Evolutionary conservation across 2,329 filamentous ascomycete genomes (phyloP), one percentile per base, ranked within the genome.

Genomic region (Polychaeton citri): DNA sequence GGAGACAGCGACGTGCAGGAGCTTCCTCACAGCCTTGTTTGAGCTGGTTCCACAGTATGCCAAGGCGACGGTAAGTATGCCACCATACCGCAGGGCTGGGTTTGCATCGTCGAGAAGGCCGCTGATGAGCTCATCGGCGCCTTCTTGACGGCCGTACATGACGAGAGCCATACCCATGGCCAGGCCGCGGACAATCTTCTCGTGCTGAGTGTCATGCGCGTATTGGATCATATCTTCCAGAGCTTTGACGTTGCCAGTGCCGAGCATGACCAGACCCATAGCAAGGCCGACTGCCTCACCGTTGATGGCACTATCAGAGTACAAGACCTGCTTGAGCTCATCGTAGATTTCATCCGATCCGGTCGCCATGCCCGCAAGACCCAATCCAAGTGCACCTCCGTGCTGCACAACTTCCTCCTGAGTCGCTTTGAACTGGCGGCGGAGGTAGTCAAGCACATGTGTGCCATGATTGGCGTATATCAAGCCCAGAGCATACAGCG

Each of bases 381-480:
- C 90, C 31, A 98, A 71, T 51, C 90, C 90, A 26, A 98, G 72
- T 37, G 90, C 90, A 56, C 88, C 90, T 61, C 90, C 90, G 55
- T 98, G 90, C 60, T 95, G 88, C 33, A 98, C 86, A 32, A 96
- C 86, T 58, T 98, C 90, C 60, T 90, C 83, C 38, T 81, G 74
- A 4, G 82, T 80, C 28, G 76, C 71, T 30, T 69, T 72, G 58
- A 92, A 88, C 52, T 85, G 80, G 19, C 69, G 69, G 43, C 78
- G 77, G 24, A 93, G 71, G 48, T 87, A 88, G 26, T 83, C 78
- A 3, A 90, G 65, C 10, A 93, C 90, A 53, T 87, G 82, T 4
- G 86, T 86, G 41, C 90, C 90, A 53, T 96, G 90, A 62, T 98
- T 98, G 50, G 90, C 87, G 55, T 96, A 94, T 39, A 98, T 95